Evolutionary conservation across 73 alveolate genomes (phyloP), one percentile per base, ranked within the genome.

Genomic region (Paramecium octaurelia): DNA sequence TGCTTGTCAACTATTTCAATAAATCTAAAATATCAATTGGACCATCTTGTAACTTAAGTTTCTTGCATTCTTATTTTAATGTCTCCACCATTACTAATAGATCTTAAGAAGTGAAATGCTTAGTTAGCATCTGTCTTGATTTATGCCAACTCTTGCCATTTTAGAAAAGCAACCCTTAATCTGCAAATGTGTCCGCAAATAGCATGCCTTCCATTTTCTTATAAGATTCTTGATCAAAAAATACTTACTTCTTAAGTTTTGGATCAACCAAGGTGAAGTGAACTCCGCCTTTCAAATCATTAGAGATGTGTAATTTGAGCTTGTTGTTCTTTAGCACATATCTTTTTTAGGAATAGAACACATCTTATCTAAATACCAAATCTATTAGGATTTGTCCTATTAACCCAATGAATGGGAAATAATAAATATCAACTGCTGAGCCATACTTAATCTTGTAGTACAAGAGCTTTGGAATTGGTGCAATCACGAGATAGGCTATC

Each of bases 261-360:
- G 75, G 76, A 46, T 80, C 91, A 12, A 80, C 36, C 16, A 80
- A 80, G 16, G 76, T 10, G 24, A 20, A 80, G n/a, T 43, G 91
- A 80, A 80, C 91, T 35, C 91, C 91, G 8, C 91, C 91, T 80
- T 80, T 80, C 14, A 43, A 64, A 48, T 80, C 75, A 80, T 43
- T 44, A 7, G 91, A 44, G 12, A 80, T 35, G 44, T 80, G 91
- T 9, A 80, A 23, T 48, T 80, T 43, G 29, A 80, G 29, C 11
- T 80, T 80, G 0, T 34, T 34, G 12, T 80, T 80, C 46, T 18
- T 43, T 8, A 10, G 18, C 8, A 43, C 27, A 44, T 18, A 80
- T 43, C 88, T 75, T 20, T 77, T 80, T n/a, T 80, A 35, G 20
- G 91, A 80, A 48, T 80, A 20, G 34, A 80, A 80, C 0, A 35